These are phyloP conservation scores for Nothophaeocryptopus gaeumannii DNA, from an alignment of 2,329 filamentous ascomycete genomes.

Conservation along the genomic window DNA sequence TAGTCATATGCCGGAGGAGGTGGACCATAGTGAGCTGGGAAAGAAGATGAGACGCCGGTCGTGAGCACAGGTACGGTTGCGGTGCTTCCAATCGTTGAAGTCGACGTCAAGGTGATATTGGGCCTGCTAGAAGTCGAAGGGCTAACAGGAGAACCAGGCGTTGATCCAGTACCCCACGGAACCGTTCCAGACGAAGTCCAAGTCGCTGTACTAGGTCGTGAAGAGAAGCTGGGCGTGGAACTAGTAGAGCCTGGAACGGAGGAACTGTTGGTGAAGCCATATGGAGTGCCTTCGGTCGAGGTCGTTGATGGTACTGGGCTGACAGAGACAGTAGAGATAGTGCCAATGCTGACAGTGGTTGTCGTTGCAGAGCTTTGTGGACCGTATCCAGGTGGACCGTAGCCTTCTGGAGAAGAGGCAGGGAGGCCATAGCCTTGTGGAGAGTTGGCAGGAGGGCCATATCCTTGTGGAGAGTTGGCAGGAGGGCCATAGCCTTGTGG, in stretches of 20 bases:
- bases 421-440: slow-evolving; percentile 5
- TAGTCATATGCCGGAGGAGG: too few species aligned
- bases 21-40: too few species aligned
- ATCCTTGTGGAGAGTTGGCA: slow-evolving; percentile 1
- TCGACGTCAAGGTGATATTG: neutral
- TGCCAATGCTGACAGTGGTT: slow-evolving; percentile 2
- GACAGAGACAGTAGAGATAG: slow-evolving; percentile 2
- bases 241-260: slow-evolving; percentile 1
- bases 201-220: neutral
- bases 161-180: neutral
- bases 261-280: slow-evolving; percentile 6
- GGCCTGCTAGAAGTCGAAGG: neutral
- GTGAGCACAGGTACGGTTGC: too few species aligned
- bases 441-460: too few species aligned
- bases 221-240: slow-evolving; percentile 3
- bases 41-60: too few species aligned
- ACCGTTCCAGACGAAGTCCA: neutral
- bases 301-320: slow-evolving; percentile 2
- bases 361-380: slow-evolving; percentile 1
- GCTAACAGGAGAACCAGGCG: neutral
- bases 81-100: too few species aligned
- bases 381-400: slow-evolving; percentile 8
- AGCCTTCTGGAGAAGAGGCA: slow-evolving; percentile 5
- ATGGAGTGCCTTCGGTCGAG: slow-evolving; percentile 11
- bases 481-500: neutral